Evolutionary conservation across 2,329 filamentous ascomycete species (phyloP), one percentile per base, ranked within the genome.

Genomic region (Aspergillus japonicus): DNA sequence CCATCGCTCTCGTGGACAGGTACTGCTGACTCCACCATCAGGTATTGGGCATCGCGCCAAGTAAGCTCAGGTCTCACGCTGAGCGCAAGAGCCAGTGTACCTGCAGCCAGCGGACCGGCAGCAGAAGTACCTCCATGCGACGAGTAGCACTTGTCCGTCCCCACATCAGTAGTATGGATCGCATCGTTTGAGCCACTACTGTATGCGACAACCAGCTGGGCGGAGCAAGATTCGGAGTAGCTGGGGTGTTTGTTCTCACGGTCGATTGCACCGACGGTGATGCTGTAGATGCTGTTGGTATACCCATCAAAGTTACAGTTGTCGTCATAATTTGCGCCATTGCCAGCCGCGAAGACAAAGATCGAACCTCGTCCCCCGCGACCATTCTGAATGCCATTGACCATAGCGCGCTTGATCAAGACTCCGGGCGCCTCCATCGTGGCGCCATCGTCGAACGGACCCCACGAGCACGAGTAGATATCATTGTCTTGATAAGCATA

Each of bases 241-340:
- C 94, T 95, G 0, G 95, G 93, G 72, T 98, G 94, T n/a, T 85
- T 77, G 44, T 94, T 93, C 66, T 89, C 87, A 60, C 91, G 85
- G 73, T 97, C 93, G 63, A 99, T 89, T 35, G 94, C 94, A 42
- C 95, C 95, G 19, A 99, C 92, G 0, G 93, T 96, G 68, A 99
- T 95, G 74, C 92, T 97, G 82, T 98, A 99, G 69, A 99, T 99
- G 73, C 93, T 97, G 81, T 99, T 99, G 61, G 95, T 99, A 78
- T 99, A 99, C 44, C 95, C 95, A 73, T 99, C 95, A 74, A 99
- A 99, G 75, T 99, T 99, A 83, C 95, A 99, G 77, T 99, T 98
- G 75, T 99, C 95, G 50, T 91, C 93, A 64, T 82, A 86, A 3
- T 83, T 81, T 10, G 94, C 96, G 59, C 95, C 95, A 71, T 99